Evolutionary conservation across 2,329 filamentous ascomycete species (phyloP).

Genomic region (Diaporthe humulicola): DNA sequence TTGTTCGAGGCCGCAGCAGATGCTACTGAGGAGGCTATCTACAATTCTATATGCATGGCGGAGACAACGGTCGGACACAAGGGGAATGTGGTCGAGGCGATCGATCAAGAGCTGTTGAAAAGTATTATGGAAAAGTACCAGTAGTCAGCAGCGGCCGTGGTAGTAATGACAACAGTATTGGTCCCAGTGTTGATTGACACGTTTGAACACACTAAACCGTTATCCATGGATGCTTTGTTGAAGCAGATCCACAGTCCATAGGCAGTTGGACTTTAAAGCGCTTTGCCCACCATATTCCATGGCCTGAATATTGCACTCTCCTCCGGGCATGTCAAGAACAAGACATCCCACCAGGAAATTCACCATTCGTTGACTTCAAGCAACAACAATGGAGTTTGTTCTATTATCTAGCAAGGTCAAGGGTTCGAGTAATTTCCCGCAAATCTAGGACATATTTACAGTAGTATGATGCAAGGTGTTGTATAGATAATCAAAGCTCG

Average conservation of each 20-base stretch:
- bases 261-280: too few species aligned
- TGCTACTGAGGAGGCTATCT: constrained; percentile 74
- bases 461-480: background rate
- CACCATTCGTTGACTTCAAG: too few species aligned
- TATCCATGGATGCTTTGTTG: too few species aligned
- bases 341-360: too few species aligned
- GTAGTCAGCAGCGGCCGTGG: background rate
- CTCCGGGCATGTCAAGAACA: too few species aligned
- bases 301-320: too few species aligned
- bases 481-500: background rate
- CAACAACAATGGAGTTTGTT: too few species aligned
- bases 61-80: constrained; percentile 69
- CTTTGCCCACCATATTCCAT: too few species aligned
- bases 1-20: constrained; percentile 74
- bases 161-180: background rate
- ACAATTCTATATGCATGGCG: constrained; percentile 74
- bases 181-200: background rate
- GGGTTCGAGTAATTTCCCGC: background rate
- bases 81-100: constrained; percentile 62
- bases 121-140: constrained; percentile 59
- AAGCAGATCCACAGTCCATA: background rate
- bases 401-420: background rate
- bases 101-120: constrained; percentile 61
- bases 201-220: background rate
- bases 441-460: background rate